These are phyloP conservation scores for Bjerkandera adusta DNA, from an alignment of 1,284 basidiomycete species.

Conservation along the genomic window DNA sequence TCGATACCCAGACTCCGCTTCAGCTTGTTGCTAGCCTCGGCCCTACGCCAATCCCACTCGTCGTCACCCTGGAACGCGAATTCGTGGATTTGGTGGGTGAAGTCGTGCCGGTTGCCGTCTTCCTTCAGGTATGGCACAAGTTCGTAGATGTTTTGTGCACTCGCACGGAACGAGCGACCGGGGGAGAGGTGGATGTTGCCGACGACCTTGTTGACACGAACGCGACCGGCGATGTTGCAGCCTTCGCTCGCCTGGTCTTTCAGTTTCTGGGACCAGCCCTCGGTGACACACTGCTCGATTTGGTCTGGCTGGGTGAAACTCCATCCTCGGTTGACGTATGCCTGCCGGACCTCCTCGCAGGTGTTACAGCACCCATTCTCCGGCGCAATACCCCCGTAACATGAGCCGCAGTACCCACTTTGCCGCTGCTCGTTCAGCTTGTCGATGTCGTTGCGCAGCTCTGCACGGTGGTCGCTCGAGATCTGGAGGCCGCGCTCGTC, in stretches of 20 bases:
- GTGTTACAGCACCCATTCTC: constrained; percentile 90
- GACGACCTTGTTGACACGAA: constrained; percentile 96
- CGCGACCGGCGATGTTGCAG: constrained; percentile 88
- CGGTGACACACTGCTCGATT: constrained; percentile 94
- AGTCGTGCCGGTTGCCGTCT: constrained; percentile 88
- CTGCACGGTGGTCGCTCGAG: constrained; percentile 53
- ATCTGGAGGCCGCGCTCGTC: constrained; percentile 60
- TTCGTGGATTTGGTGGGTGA: constrained; percentile 86
- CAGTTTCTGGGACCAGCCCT: constrained; percentile 95
- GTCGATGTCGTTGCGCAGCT: constrained; percentile 85
- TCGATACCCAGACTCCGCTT: constrained; percentile 75
- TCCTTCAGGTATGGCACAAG: constrained; percentile 94
- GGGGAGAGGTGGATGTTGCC: constrained; percentile 89
- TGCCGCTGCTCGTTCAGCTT: constrained; percentile 65
- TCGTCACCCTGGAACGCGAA: constrained; percentile 86
- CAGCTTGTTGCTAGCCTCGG: constrained; percentile 60
- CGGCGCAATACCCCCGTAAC: constrained; percentile 89
- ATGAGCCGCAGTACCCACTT: constrained; percentile 89
- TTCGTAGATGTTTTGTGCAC: constrained; percentile 83
- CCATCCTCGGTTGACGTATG: constrained; percentile 94
- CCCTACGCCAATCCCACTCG: constrained; percentile 69
- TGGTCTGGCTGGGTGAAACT: constrained; percentile 89
- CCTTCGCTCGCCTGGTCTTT: constrained; percentile 92
- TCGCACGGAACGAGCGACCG: constrained; percentile 91
- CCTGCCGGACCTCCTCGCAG: constrained; percentile 92